Percentiles rank a stretch among this genome's conserved stretches.
These are phyloP conservation scores for Metrosideros polymorpha DNA, from an alignment of 441 rosid species.

Conservation along the genomic window DNA sequence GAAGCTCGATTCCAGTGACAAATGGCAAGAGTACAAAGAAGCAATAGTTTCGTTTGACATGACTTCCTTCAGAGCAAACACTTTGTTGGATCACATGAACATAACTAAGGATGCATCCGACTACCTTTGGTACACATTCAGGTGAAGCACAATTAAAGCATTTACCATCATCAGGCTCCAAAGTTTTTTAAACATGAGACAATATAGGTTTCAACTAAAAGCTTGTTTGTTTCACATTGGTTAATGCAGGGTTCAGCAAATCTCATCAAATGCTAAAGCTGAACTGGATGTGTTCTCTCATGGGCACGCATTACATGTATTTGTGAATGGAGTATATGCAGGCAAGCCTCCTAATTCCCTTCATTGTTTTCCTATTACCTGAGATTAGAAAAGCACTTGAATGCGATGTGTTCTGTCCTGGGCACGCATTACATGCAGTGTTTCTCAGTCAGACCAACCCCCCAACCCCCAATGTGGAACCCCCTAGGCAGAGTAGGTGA, in stretches of 20 bases:
- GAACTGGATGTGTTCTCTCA: conserved; percentile 37
- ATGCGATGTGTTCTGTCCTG: background rate
- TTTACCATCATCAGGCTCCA: background rate
- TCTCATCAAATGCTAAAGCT: conserved; percentile 22
- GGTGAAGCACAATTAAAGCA: conserved; percentile 27
- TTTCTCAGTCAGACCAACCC: background rate
- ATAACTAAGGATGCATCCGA: conserved; percentile 66
- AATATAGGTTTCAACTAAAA: background rate
- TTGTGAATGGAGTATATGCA: conserved; percentile 35
- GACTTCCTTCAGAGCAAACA: conserved; percentile 28
- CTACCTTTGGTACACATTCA: conserved; percentile 73
- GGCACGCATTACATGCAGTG: background rate
- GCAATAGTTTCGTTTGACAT: conserved; percentile 30
- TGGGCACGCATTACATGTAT: conserved; percentile 62
- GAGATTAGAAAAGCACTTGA: background rate
- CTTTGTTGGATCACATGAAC: conserved; percentile 53
- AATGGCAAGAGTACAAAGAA: conserved; percentile 59
- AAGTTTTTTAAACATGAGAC: background rate
- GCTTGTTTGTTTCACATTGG: background rate
- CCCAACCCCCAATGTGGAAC: background rate
- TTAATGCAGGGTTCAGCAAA: conserved; percentile 41
- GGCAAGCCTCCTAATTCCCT: conserved; percentile 20
- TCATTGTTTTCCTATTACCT: background rate
- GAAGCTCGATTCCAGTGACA: conserved; percentile 21
- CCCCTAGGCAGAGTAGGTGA: background rate